These are phyloP conservation scores for Pyrenophora tritici-repentis DNA, from an alignment of 2,329 filamentous ascomycete species.

Conservation along the genomic window DNA sequence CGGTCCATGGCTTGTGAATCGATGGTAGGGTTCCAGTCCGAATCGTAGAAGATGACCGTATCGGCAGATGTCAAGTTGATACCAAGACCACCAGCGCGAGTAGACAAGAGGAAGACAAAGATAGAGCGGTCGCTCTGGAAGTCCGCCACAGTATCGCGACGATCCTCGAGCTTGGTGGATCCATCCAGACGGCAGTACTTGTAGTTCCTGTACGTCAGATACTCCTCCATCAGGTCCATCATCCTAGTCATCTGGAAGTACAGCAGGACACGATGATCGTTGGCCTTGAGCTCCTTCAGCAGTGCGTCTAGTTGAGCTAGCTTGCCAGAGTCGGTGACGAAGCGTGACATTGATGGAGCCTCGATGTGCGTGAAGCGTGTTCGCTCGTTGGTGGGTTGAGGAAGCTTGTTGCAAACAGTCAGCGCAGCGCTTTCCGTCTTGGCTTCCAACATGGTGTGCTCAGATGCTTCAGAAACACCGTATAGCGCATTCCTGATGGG, in stretches of 20 bases:
- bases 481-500: constrained; percentile 76
- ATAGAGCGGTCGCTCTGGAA: constrained; percentile 95
- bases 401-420: constrained; percentile 70
- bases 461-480: constrained; percentile 65
- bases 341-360: constrained; percentile 94
- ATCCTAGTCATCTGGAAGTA: constrained; percentile 99
- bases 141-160: constrained; percentile 92
- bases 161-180: constrained; percentile 95
- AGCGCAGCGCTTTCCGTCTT: constrained; percentile 70
- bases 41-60: constrained; percentile 99
- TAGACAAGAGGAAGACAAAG: constrained; percentile 95
- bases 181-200: constrained; percentile 97
- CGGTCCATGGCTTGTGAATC: constrained; percentile 99
- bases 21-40: constrained; percentile 98
- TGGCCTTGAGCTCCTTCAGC: constrained; percentile 86
- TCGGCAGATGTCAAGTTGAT: constrained; percentile 97
- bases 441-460: constrained; percentile 74
- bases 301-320: constrained; percentile 87
- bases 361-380: constrained; percentile 86
- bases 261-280: constrained; percentile 87
- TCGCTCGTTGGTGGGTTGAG: constrained; percentile 78
- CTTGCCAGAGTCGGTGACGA: constrained; percentile 97
- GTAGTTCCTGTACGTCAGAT: constrained; percentile 97
- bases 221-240: constrained; percentile 99
- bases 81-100: constrained; percentile 93